Evolutionary conservation across 2,329 filamentous ascomycete species (phyloP), one percentile per base, ranked within the genome.

Genomic region (Dactylellina sp.): DNA sequence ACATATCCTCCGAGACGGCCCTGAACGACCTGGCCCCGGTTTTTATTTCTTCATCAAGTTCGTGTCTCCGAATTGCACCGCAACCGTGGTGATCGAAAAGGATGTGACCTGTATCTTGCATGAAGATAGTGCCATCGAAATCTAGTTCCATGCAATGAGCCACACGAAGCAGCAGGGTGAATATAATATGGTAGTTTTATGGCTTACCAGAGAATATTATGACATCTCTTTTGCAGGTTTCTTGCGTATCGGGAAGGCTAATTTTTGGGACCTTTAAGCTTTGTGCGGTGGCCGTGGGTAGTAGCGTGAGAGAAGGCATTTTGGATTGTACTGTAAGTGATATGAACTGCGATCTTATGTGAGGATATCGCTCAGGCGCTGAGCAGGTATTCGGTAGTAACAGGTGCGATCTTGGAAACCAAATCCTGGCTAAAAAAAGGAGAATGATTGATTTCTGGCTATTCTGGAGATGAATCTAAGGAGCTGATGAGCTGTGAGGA

Each of bases 101-200:
- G 76, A 90, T 85, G 79, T 90, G 88, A 47, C 89, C 89, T 1
- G 87, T 89, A 77, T 89, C 87, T 83, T 89, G 87, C 84, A 89
- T 88, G 83, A 89, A 89, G 75, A 91, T 91, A 2, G 88, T 90
- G 75, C 88, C 88, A 79, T 90, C 88, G 77, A 91, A 90, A 80
- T 90, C 88, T 89, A 70, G 9, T 35, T 9, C 11, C 7, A 7
- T 25, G 16, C 56, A 22, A 65, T 25, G 5, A 16, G 49, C n/a
- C 4, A 39, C 14, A 24, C 25, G 22, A 7, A 32, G 42, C 52
- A 25, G 55, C 28, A 9, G 28, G 28, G 28, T 32, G 28, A 32
- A 32, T 32, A 32, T 32, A 5, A 32, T 32, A n/a, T 37, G 39
- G 20, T 37, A 35, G 7, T 7, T 11, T 12, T 28, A 49, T 24